Conservation (phyloP, 805 yeast species). For the Saccharomyces mikatae region DNA sequence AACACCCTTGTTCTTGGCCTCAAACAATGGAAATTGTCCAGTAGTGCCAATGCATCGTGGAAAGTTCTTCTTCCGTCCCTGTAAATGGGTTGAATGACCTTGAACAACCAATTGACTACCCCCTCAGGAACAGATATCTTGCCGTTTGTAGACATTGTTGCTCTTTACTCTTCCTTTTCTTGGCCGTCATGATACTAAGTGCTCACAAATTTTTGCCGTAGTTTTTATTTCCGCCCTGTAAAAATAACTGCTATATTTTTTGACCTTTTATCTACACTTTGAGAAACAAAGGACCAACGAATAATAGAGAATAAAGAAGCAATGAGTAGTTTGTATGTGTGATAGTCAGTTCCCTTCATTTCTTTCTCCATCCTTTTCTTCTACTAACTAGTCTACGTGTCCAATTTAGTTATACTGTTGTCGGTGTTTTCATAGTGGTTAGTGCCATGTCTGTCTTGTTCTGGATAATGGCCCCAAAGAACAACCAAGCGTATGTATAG, state of each 20-base stretch:
- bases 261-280: not conserved
- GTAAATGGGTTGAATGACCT: slow-evolving; percentile 48
- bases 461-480: slow-evolving; percentile 82
- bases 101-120: slow-evolving; percentile 50
- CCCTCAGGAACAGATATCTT: slow-evolving; percentile 3
- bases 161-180: not conserved
- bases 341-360: not conserved
- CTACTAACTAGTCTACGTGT: not conserved
- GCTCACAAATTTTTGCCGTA: not conserved
- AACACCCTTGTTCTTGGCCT: slow-evolving; percentile 63
- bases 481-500: slow-evolving; percentile 56
- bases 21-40: slow-evolving; percentile 47
- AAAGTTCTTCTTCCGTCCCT: slow-evolving; percentile 48
- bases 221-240: not conserved
- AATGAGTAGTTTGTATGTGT: slow-evolving; percentile 14
- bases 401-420: slow-evolving; percentile 54
- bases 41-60: slow-evolving; percentile 45
- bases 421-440: slow-evolving; percentile 53
- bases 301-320: not conserved
- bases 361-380: not conserved
- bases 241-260: not conserved
- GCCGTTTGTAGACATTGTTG: not conserved
- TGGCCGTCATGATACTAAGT: not conserved
- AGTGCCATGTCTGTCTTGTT: slow-evolving; percentile 53
- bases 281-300: not conserved